These are phyloP conservation scores for Linnemannia elongata DNA, from an alignment of 192 early-diverging fungal genomes.

Conservation along the genomic window DNA sequence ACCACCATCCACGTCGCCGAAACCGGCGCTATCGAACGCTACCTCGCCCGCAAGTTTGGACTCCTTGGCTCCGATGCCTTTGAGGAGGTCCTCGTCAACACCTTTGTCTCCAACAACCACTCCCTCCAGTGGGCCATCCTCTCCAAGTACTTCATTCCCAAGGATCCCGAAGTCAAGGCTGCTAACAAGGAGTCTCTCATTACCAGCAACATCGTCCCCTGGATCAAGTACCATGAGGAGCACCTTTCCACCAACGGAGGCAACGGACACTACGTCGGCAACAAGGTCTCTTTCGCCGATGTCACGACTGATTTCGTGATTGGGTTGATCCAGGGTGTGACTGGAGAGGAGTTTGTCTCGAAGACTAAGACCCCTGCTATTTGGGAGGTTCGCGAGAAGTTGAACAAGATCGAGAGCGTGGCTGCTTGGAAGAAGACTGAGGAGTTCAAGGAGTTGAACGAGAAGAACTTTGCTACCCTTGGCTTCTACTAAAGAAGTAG, in stretches of 20 bases:
- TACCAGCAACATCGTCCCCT: neutral
- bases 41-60: constrained; percentile 58
- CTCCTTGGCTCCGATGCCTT: constrained; percentile 41
- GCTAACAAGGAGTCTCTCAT: constrained; percentile 19
- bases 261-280: constrained; percentile 69
- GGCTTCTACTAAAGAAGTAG: neutral
- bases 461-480: constrained; percentile 3
- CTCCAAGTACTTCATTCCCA: constrained; percentile 6
- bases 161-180: constrained; percentile 16
- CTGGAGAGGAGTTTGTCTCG: constrained; percentile 13
- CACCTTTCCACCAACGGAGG: constrained; percentile 62
- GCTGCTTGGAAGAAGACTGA: constrained; percentile 20
- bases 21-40: constrained; percentile 60
- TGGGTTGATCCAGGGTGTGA: constrained; percentile 6
- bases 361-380: constrained; percentile 26
- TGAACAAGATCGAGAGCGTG: neutral
- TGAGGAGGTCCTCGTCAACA: constrained; percentile 50
- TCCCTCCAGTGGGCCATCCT: constrained; percentile 1
- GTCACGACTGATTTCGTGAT: constrained; percentile 15
- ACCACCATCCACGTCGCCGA: constrained; percentile 55
- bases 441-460: constrained; percentile 16
- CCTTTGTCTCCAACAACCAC: constrained; percentile 27
- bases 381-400: constrained; percentile 16
- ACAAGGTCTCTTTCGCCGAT: constrained; percentile 59
- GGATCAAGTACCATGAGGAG: constrained; percentile 56